Evolutionary conservation across 805 yeast species (phyloP).

Genomic region (Torulaspora franciscae): DNA sequence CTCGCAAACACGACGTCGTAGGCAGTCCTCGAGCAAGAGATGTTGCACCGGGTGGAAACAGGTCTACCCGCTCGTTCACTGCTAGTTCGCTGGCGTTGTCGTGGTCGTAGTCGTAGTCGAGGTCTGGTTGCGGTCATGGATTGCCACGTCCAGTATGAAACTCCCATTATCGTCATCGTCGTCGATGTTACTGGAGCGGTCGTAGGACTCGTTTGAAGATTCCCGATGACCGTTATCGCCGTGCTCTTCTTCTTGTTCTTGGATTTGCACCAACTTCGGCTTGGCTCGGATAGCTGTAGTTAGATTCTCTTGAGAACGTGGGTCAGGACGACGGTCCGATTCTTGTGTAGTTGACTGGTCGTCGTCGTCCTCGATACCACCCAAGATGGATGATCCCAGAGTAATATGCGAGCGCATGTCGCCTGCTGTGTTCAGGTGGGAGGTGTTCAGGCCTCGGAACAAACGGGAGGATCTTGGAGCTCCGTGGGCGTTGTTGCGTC

Average conservation of each 20-base stretch:
- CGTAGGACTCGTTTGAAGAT: not conserved
- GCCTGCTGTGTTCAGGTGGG: slow-evolving; percentile 16
- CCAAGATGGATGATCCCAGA: slow-evolving; percentile 43
- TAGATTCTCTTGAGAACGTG: slow-evolving; percentile 17
- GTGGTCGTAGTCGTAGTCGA: slow-evolving; percentile 7
- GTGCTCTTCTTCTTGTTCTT: slow-evolving; percentile 17
- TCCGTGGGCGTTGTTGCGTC: slow-evolving; percentile 8
- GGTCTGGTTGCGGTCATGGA: slow-evolving; percentile 13
- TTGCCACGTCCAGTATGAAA: slow-evolving; percentile 30
- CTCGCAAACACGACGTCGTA: not conserved
- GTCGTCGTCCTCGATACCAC: slow-evolving; percentile 37
- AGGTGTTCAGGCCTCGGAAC: slow-evolving; percentile 16
- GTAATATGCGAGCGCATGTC: slow-evolving; percentile 35
- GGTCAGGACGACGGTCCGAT: slow-evolving; percentile 4
- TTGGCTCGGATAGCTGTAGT: slow-evolving; percentile 75
- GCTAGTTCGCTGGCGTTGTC: slow-evolving; percentile 8
- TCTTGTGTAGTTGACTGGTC: slow-evolving; percentile 39
- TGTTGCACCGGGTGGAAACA: too few relatives aligned
- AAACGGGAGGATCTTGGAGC: slow-evolving; percentile 9
- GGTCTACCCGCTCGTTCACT: too few relatives aligned
- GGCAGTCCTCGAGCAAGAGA: too few relatives aligned
- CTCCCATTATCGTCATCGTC: slow-evolving; percentile 25
- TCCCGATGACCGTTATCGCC: not conserved
- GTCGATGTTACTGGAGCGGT: slow-evolving; percentile 1
- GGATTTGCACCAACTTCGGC: slow-evolving; percentile 54